phyloP scores from a whole-genome alignment of 768 basidiomycete genomes.

The Terana coerulea region DNA sequence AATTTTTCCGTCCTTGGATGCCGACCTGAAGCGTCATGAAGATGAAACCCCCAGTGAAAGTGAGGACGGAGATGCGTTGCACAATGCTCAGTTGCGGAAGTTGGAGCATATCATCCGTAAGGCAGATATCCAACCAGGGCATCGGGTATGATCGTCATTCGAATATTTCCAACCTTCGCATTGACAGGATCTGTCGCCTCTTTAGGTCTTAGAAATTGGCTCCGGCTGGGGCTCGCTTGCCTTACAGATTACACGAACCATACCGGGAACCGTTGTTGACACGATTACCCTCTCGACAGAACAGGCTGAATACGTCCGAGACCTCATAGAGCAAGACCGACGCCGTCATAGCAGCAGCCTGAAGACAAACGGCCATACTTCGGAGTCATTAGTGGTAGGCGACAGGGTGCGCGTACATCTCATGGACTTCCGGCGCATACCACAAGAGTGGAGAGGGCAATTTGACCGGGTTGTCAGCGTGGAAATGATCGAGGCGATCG shows the following conservation, averaged over 20 bases:
- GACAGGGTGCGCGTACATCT: slow-evolving; percentile 56
- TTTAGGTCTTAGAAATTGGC: slow-evolving; percentile 66
- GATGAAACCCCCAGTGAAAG: not conserved
- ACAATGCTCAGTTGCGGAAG: slow-evolving; percentile 44
- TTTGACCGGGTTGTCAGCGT: slow-evolving; percentile 73
- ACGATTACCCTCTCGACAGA: slow-evolving; percentile 69
- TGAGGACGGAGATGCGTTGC: slow-evolving; percentile 18
- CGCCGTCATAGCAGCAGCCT: not conserved
- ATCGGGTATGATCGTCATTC: slow-evolving; percentile 24
- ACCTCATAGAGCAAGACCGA: not conserved
- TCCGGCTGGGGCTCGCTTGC: slow-evolving; percentile 77
- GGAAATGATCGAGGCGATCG: slow-evolving; percentile 79
- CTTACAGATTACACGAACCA: slow-evolving; percentile 51
- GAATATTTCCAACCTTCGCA: not conserved
- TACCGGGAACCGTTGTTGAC: slow-evolving; percentile 58
- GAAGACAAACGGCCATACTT: not conserved
- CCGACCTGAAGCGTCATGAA: slow-evolving; percentile 37
- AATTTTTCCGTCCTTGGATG: slow-evolving; percentile 63
- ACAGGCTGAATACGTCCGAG: slow-evolving; percentile 38
- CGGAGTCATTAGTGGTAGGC: not conserved
- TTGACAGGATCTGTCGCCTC: not conserved
- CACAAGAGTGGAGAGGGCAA: slow-evolving; percentile 53
- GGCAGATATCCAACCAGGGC: slow-evolving; percentile 54
- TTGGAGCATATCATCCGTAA: slow-evolving; percentile 60
- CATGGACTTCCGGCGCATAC: slow-evolving; percentile 73